These are phyloP conservation scores for Thielaviopsis musarum DNA, from an alignment of 2,329 filamentous ascomycete species.

Conservation along the genomic window DNA sequence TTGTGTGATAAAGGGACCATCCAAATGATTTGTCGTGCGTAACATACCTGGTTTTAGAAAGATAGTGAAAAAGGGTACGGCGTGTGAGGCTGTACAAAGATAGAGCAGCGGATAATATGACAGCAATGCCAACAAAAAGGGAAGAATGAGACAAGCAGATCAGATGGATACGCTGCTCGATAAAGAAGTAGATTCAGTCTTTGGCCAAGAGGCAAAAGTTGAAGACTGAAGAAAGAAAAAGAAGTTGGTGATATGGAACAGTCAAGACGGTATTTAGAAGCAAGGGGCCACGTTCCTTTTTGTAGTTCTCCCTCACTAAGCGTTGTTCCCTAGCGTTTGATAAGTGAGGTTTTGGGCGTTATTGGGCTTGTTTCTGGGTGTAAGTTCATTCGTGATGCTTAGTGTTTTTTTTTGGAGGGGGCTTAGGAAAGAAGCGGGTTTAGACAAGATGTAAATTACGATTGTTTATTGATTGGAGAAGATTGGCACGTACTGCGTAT, in stretches of 20 bases:
- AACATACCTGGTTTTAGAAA: neutral
- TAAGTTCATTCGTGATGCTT: neutral
- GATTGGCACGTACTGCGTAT: neutral
- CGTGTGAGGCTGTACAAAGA: neutral
- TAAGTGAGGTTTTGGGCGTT: neutral
- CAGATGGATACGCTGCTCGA: neutral
- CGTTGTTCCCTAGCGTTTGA: neutral
- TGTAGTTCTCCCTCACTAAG: slow-evolving; percentile 2
- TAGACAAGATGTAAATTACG: neutral
- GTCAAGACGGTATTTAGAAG: neutral
- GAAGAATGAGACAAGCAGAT: neutral
- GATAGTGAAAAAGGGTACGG: neutral
- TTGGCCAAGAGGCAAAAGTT: neutral
- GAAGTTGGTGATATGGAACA: neutral
- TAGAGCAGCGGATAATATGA: neutral
- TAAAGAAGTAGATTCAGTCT: neutral
- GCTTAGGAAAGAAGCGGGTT: neutral
- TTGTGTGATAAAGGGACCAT: neutral
- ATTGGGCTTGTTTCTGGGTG: no score
- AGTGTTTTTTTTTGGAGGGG: neutral
- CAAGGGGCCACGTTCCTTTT: slow-evolving; percentile 4
- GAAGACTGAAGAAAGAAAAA: neutral
- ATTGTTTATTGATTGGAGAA: neutral
- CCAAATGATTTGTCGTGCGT: neutral
- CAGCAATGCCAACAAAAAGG: neutral